phyloP scores from a whole-genome alignment of 371 early-diverging fungal genomes.

The Coemansia sp. region DNA sequence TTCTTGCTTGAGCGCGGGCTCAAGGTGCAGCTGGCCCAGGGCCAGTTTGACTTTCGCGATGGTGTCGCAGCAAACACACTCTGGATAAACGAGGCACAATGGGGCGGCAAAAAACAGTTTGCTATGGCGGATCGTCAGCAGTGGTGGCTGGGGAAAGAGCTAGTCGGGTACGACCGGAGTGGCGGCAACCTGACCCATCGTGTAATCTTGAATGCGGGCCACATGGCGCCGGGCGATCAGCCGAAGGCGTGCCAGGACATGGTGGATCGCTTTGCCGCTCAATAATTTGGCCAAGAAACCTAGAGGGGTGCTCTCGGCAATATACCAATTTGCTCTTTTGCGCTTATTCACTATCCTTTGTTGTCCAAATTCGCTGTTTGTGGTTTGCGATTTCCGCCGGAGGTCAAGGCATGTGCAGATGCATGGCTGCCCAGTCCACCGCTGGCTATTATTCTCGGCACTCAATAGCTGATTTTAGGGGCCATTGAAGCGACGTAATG shows the following conservation, averaged over 20 bases:
- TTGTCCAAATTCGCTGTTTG: too few relatives aligned
- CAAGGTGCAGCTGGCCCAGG: constrained; percentile 56
- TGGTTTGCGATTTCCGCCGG: too few relatives aligned
- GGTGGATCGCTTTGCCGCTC: constrained; percentile 31
- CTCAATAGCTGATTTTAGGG: too few relatives aligned
- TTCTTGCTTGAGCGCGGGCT: constrained; percentile 49
- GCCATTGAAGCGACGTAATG: too few relatives aligned
- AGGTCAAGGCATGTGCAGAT: too few relatives aligned
- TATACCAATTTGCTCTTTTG: too few relatives aligned
- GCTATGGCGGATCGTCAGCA: constrained; percentile 52
- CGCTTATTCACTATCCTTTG: neutral
- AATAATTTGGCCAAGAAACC: neutral
- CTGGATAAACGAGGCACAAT: constrained; percentile 64
- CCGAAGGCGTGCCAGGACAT: constrained; percentile 42
- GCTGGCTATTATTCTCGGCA: neutral
- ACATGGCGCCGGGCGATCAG: constrained; percentile 64
- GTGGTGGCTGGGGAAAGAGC: constrained; percentile 52
- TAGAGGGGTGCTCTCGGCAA: too few relatives aligned
- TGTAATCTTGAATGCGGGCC: constrained; percentile 63
- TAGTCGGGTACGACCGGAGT: constrained; percentile 60
- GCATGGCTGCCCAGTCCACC: neutral
- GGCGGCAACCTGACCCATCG: constrained; percentile 54
- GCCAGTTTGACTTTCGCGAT: constrained; percentile 70
- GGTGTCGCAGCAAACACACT: constrained; percentile 58
- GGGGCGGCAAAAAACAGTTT: constrained; percentile 56